A percentile compares a stretch with the other conserved stretches of the same genome.
These are phyloP conservation scores for Laburnicola sp. DNA, from an alignment of 2,329 filamentous ascomycete species.

Conservation along the genomic window DNA sequence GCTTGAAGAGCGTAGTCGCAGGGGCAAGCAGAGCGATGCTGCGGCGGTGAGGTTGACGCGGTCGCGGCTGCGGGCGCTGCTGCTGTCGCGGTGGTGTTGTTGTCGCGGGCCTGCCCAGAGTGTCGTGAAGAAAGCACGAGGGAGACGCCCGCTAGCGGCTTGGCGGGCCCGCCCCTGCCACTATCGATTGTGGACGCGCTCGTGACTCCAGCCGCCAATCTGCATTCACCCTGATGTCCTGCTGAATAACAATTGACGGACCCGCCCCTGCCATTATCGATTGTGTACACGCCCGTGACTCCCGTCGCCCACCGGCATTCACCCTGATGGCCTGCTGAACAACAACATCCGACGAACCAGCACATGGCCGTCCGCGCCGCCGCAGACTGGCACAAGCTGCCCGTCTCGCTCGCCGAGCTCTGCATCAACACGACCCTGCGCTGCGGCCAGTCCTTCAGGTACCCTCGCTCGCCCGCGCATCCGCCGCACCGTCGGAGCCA, in stretches of 20 bases:
- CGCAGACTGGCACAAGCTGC: slow-evolving; percentile 86
- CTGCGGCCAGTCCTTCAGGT: slow-evolving; percentile 91
- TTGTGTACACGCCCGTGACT: too few species aligned
- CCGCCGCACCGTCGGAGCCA: not conserved
- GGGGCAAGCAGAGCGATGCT: slow-evolving; percentile 1
- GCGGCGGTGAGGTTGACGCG: not conserved
- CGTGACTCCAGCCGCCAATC: not conserved
- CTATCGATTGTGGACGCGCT: not conserved
- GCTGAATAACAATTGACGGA: too few species aligned
- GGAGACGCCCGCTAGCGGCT: slow-evolving; percentile 2
- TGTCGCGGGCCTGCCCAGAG: not conserved
- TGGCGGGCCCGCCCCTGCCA: slow-evolving; percentile 1
- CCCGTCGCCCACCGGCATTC: too few species aligned
- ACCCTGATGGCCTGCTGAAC: too few species aligned
- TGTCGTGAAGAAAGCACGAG: slow-evolving; percentile 8
- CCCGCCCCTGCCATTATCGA: too few species aligned
- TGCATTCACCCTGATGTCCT: too few species aligned
- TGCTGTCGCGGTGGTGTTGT: not conserved
- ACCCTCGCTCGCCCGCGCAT: slow-evolving; percentile 15
- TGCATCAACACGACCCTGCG: slow-evolving; percentile 93
- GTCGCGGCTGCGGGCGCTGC: too few species aligned
- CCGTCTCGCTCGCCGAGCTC: slow-evolving; percentile 78
- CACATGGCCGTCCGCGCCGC: slow-evolving; percentile 56
- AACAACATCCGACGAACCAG: not conserved
- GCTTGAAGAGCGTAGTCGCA: too few species aligned